phyloP scores from a whole-genome alignment of 768 basidiomycete genomes.

The Calvatia gigantea region DNA sequence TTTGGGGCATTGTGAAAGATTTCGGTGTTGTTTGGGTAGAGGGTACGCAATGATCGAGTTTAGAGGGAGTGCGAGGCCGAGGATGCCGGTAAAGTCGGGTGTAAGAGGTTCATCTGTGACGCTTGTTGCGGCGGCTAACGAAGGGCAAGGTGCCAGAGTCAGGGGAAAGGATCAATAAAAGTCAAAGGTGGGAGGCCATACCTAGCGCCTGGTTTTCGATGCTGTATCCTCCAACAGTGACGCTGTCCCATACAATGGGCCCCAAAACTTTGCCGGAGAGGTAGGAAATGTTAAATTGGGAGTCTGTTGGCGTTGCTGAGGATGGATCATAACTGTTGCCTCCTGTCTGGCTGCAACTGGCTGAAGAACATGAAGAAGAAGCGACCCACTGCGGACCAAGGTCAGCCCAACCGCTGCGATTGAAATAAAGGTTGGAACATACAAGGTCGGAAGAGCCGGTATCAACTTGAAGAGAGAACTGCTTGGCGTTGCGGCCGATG shows the following conservation, averaged over 20 bases:
- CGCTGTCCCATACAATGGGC: slow-evolving; percentile 66
- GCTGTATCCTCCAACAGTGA: slow-evolving; percentile 60
- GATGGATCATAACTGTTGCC: slow-evolving; percentile 55
- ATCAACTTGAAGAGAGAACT: slow-evolving; percentile 68
- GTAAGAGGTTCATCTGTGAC: slow-evolving; percentile 58
- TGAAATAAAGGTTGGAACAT: slow-evolving; percentile 20
- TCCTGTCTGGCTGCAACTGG: slow-evolving; percentile 42
- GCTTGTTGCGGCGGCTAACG: slow-evolving; percentile 52
- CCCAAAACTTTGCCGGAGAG: slow-evolving; percentile 57
- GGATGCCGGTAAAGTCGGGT: slow-evolving; percentile 56
- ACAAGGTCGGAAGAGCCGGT: slow-evolving; percentile 83
- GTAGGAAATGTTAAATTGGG: slow-evolving; percentile 51
- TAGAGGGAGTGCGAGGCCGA: slow-evolving; percentile 72
- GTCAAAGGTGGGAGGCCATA: slow-evolving; percentile 25
- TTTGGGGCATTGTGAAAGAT: too few species aligned
- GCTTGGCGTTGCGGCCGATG: slow-evolving; percentile 47
- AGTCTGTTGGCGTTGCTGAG: slow-evolving; percentile 39
- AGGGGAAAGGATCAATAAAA: background rate
- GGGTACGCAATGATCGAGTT: slow-evolving; percentile 73
- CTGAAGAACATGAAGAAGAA: slow-evolving; percentile 57
- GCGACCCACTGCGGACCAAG: slow-evolving; percentile 65
- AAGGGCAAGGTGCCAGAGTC: too few species aligned
- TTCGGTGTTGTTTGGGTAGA: too few species aligned
- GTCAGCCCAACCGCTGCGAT: slow-evolving; percentile 29
- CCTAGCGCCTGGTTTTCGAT: slow-evolving; percentile 70